These are phyloP conservation scores for Pluteus cervinus DNA, from an alignment of 768 basidiomycete genomes.

Conservation along the genomic window DNA sequence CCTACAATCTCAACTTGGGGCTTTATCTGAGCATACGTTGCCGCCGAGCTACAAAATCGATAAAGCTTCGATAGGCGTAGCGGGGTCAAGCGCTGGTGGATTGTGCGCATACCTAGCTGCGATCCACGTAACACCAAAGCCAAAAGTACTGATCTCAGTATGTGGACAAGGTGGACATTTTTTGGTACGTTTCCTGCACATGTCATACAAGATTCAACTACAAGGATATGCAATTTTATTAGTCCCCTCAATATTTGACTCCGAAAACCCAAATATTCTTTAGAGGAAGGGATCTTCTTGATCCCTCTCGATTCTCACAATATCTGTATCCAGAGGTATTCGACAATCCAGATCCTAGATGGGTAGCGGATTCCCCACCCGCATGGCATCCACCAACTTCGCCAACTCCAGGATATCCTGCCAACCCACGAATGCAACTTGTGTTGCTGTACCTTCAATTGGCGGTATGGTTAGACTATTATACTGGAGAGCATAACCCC, in stretches of 20 bases:
- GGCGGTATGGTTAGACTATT: constrained; percentile 53
- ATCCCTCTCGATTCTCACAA: constrained; percentile 37
- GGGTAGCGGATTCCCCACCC: constrained; percentile 36
- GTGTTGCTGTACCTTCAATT: constrained; percentile 53
- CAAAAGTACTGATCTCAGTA: constrained; percentile 47
- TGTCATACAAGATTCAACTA: background rate
- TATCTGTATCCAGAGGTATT: constrained; percentile 46
- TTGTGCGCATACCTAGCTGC: constrained; percentile 60
- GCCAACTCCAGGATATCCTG: constrained; percentile 50
- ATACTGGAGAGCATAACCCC: constrained; percentile 38
- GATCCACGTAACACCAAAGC: constrained; percentile 40
- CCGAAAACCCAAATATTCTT: constrained; percentile 48
- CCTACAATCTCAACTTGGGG: no score
- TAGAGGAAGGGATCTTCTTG: constrained; percentile 48
- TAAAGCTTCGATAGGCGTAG: constrained; percentile 37
- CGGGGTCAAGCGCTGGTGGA: constrained; percentile 58
- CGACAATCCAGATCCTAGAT: constrained; percentile 12
- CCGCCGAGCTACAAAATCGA: constrained; percentile 24
- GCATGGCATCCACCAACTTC: constrained; percentile 39
- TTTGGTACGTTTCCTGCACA: constrained; percentile 25
- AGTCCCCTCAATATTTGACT: constrained; percentile 47
- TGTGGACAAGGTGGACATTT: constrained; percentile 65
- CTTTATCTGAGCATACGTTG: no score
- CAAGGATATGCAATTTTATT: constrained; percentile 1
- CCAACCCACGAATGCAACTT: constrained; percentile 57